Conservation (phyloP, 1,284 basidiomycete genomes). For the Apiotrichum gamsii region DNA sequence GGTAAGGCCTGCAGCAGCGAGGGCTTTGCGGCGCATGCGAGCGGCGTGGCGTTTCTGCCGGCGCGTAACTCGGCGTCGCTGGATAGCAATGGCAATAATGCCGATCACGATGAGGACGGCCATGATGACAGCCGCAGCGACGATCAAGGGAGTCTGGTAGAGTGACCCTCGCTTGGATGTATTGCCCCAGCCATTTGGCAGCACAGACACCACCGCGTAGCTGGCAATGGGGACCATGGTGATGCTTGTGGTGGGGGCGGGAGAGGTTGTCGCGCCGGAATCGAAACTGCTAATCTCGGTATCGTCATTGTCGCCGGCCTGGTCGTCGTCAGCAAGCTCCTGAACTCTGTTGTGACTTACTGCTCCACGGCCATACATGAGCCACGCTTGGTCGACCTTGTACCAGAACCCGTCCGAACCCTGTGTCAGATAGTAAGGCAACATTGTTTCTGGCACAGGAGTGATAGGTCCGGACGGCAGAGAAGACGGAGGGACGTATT, state of each 20-base stretch:
- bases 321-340: background rate
- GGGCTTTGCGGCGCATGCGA: conserved; percentile 34
- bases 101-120: conserved; percentile 36
- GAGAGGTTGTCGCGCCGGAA: background rate
- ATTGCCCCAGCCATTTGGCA: conserved; percentile 9
- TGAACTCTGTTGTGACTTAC: background rate
- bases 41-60: conserved; percentile 35
- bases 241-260: background rate
- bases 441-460: conserved; percentile 18
- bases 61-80: conserved; percentile 35
- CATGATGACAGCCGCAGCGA: conserved; percentile 39
- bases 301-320: too few species aligned
- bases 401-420: conserved; percentile 28
- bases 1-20: conserved; percentile 35
- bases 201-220: background rate
- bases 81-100: conserved; percentile 35
- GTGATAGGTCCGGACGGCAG: background rate
- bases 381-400: conserved; percentile 29
- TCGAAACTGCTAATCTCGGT: too few species aligned
- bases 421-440: conserved; percentile 33
- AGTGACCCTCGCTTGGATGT: conserved; percentile 24
- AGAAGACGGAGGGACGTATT: background rate
- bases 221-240: background rate
- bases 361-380: conserved; percentile 25
- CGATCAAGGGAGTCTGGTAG: conserved; percentile 45